Evolutionary conservation across 306 rosid species (phyloP).

Genomic region (Rosa rugosa): DNA sequence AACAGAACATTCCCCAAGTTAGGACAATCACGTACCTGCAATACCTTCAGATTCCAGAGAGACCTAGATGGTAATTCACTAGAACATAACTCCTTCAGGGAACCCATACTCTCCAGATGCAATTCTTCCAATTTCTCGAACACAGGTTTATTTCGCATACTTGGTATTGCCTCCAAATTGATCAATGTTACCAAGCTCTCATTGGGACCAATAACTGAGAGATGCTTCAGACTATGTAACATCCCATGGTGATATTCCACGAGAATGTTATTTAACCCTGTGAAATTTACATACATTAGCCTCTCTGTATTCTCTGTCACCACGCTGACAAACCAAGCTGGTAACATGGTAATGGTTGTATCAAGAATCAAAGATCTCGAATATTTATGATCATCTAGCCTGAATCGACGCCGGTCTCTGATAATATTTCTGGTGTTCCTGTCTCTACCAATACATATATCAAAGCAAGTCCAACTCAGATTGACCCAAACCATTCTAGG

Average conservation of each 20-base stretch:
- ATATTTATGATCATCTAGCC: too few relatives aligned
- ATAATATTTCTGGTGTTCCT: too few relatives aligned
- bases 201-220: not conserved
- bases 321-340: not conserved
- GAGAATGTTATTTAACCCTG: not conserved
- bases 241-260: not conserved
- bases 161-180: not conserved
- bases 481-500: too few relatives aligned
- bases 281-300: not conserved
- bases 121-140: constrained; percentile 9
- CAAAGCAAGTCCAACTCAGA: too few relatives aligned
- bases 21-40: not conserved
- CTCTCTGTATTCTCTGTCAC: not conserved
- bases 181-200: not conserved
- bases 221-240: constrained; percentile 1
- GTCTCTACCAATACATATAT: too few relatives aligned
- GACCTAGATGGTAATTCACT: not conserved
- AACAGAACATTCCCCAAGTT: constrained; percentile 1
- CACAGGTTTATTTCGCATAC: not conserved
- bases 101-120: not conserved
- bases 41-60: not conserved
- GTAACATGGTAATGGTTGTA: not conserved
- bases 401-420: too few relatives aligned
- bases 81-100: not conserved
- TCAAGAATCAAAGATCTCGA: not conserved